Percentiles rank a stretch among this genome's conserved stretches.
Evolutionary conservation across 2,329 filamentous ascomycete genomes (phyloP).

Genomic region (Fusarium sp.): DNA sequence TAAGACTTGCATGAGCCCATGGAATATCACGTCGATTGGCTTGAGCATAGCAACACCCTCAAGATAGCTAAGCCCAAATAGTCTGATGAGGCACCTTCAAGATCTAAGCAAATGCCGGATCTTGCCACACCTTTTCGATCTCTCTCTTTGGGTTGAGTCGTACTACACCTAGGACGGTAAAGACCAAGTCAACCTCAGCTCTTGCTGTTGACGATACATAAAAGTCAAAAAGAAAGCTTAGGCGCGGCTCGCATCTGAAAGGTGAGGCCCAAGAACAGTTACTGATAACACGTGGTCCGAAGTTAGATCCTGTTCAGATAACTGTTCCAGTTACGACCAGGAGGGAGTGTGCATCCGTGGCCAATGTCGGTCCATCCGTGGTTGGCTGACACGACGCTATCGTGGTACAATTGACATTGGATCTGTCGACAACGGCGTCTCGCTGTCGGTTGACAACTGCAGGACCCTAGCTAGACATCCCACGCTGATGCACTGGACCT

Average conservation of each 20-base stretch:
- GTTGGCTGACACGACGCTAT: constrained; percentile 8
- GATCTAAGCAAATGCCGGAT: constrained; percentile 32
- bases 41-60: constrained; percentile 19
- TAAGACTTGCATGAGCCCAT: constrained; percentile 14
- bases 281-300: constrained; percentile 11
- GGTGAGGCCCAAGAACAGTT: background rate
- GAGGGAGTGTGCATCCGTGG: constrained; percentile 38
- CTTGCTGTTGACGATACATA: background rate
- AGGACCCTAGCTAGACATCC: background rate
- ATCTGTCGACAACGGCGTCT: constrained; percentile 13
- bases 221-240: constrained; percentile 13
- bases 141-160: background rate
- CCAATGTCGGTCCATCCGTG: constrained; percentile 3
- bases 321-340: background rate
- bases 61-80: constrained; percentile 1
- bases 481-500: background rate
- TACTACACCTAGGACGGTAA: constrained; percentile 21
- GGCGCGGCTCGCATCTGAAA: constrained; percentile 1
- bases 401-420: constrained; percentile 21
- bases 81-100: constrained; percentile 5
- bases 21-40: background rate
- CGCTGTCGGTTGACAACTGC: constrained; percentile 12
- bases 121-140: constrained; percentile 32
- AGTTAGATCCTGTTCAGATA: constrained; percentile 12
- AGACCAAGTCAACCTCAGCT: constrained; percentile 7